Evolutionary conservation across 2,329 filamentous ascomycete genomes (phyloP).

Genomic region (Neonectria hederae): DNA sequence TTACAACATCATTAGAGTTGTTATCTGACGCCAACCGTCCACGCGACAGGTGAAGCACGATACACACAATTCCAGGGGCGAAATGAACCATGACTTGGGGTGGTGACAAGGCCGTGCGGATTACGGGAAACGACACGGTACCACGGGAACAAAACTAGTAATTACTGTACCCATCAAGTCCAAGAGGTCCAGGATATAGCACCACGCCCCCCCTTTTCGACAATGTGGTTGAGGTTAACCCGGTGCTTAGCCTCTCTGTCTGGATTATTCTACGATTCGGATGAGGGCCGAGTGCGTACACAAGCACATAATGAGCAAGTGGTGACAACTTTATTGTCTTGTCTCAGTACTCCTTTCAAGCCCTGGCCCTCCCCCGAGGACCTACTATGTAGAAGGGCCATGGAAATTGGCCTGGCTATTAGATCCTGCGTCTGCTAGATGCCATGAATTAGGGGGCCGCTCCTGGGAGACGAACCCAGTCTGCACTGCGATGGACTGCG

Average conservation of each 20-base stretch:
- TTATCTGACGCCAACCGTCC: constrained; percentile 15
- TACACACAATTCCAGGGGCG: constrained; percentile 18
- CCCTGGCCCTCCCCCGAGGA: constrained; percentile 7
- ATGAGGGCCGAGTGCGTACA: constrained; percentile 30
- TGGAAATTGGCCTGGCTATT: constrained; percentile 37
- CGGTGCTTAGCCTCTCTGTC: constrained; percentile 9
- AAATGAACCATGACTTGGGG: constrained; percentile 23
- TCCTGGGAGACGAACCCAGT: constrained; percentile 24
- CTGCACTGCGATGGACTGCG: constrained; percentile 25
- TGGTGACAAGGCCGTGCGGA: constrained; percentile 33
- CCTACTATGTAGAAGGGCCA: constrained; percentile 28
- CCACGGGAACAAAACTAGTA: constrained; percentile 34
- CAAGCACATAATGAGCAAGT: constrained; percentile 32
- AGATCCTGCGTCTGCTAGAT: constrained; percentile 18
- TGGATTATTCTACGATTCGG: constrained; percentile 3
- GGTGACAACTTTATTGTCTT: constrained; percentile 25
- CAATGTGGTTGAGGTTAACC: constrained; percentile 13
- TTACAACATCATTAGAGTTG: constrained; percentile 10
- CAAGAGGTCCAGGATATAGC: constrained; percentile 26
- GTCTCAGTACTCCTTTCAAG: constrained; percentile 35
- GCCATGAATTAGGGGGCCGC: constrained; percentile 5
- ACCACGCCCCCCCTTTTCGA: constrained; percentile 29
- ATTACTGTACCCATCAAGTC: constrained; percentile 9
- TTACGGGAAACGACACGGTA: constrained; percentile 30
- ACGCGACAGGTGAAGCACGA: constrained; percentile 6